phyloP scores from a whole-genome alignment of 306 rosid species.

The Gastrolobium bilobum region DNA sequence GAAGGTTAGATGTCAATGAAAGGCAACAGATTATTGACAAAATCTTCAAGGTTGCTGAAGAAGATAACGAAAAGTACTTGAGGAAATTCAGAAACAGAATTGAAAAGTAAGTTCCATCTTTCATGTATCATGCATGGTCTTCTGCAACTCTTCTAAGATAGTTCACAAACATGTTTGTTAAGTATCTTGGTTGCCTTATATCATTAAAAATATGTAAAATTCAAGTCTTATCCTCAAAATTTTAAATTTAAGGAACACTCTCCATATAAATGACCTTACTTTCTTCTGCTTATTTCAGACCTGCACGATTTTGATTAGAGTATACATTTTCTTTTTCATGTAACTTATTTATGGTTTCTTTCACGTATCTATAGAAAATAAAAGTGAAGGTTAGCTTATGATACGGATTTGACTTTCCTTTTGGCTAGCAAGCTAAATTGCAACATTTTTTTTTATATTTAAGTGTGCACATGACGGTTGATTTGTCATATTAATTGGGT shows the following conservation, averaged over 20 bases:
- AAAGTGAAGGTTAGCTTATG: constrained; percentile 40
- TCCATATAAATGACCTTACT: not conserved
- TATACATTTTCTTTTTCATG: not conserved
- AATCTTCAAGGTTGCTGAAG: constrained; percentile 86
- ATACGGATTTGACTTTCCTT: constrained; percentile 43
- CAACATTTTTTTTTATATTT: constrained; percentile 7
- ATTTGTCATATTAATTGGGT: not conserved
- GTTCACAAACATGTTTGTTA: not conserved
- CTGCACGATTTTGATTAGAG: not conserved
- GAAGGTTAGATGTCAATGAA: constrained; percentile 66
- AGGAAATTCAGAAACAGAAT: constrained; percentile 70
- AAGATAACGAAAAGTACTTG: constrained; percentile 85
- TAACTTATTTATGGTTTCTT: not conserved
- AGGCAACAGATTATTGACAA: constrained; percentile 76
- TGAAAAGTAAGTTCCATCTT: constrained; percentile 64
- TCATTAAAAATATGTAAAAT: not conserved
- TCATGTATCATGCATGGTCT: not conserved
- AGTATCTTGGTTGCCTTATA: not conserved
- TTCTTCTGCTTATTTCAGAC: constrained; percentile 6
- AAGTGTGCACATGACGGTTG: constrained; percentile 4
- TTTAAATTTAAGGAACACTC: not conserved
- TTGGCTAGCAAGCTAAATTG: constrained; percentile 5
- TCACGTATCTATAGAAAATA: not conserved
- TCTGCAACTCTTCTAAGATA: not conserved
- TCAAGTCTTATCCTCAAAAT: not conserved